These are phyloP conservation scores for Trichoderma arundinaceum DNA, from an alignment of 2,329 filamentous ascomycete species.

Conservation along the genomic window DNA sequence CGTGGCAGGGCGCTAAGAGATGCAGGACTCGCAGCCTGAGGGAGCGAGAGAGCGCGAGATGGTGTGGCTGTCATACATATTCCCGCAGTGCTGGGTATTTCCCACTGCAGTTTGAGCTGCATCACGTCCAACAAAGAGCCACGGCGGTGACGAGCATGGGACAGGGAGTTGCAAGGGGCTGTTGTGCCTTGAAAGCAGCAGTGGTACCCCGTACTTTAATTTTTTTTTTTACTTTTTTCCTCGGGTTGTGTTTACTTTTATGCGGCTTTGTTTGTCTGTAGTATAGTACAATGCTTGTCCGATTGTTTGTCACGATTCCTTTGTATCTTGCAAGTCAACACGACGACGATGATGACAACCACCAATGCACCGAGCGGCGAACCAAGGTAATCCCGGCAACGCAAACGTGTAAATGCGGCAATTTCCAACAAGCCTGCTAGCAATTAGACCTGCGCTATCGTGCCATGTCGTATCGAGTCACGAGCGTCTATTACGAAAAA, in stretches of 20 bases:
- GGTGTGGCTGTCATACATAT: constrained; percentile 25
- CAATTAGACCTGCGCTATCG: background rate
- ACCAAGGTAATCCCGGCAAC: constrained; percentile 4
- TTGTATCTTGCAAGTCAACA: too few species aligned
- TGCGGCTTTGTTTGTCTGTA: background rate
- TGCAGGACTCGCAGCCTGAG: background rate
- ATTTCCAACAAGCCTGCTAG: background rate
- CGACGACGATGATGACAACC: background rate
- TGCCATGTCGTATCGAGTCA: constrained; percentile 11
- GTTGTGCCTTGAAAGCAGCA: too few species aligned
- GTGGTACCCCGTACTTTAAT: background rate
- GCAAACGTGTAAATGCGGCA: constrained; percentile 3
- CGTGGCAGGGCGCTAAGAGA: constrained; percentile 14
- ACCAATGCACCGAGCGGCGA: background rate
- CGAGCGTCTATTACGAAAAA: background rate
- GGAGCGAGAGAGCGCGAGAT: background rate
- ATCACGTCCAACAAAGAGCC: constrained; percentile 3
- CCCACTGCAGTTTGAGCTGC: constrained; percentile 13
- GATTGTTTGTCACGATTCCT: background rate
- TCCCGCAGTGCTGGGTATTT: constrained; percentile 20
- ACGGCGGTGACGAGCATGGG: background rate
- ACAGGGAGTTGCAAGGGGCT: too few species aligned
- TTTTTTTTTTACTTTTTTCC: background rate
- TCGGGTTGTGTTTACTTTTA: background rate
- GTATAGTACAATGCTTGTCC: background rate